Base-by-base conservation (phyloP, 306 rosid species). In the Pyrus communis region DNA sequence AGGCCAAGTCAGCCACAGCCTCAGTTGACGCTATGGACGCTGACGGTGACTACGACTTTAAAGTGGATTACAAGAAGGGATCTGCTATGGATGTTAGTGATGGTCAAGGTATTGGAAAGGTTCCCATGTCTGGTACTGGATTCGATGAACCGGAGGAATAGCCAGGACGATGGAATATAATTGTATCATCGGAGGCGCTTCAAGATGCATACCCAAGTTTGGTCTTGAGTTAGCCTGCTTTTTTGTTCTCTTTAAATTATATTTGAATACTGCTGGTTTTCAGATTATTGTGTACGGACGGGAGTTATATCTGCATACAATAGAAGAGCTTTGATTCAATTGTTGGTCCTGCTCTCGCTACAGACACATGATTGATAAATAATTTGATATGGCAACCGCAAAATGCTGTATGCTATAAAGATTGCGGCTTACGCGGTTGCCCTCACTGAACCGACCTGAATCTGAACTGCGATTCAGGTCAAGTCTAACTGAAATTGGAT, bases 21-120 rank as follows among this genome's bases (percentile, higher is more conserved):
- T 23, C 85, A 9, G 74, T 77, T 1, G 92, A 87, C 59, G 85
- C 88, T 28, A 86, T 89, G 97, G 94, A 93, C n/a, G 96, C 70
- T 64, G 93, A 93, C 33, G 98, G 72, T 64, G 94, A 93, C 78
- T 96, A 96, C 51, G 86, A 96, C 79, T 96, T 96, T 80, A 92
- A 85, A 80, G 89, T 88, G 75, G 99, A 96, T 74, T 96, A 85
- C 79, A 58, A 77, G 71, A 78, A 91, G 79, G 88, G 77, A 28
- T 70, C 80, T 69, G 42, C 90, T 9, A 86, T 88, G 96, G 90
- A 90, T 78, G 91, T 80, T 54, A 43, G 72, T 57, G 91, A 87
- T 70, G 40, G 74, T 78, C 74, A 70, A 62, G 60, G 69, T 11
- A 69, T 75, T 67, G 75, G 80, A 13, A 71, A 79, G 67, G 84